These are phyloP conservation scores for Gossypium trilobum DNA, from an alignment of 441 rosid genomes.

Conservation along the genomic window DNA sequence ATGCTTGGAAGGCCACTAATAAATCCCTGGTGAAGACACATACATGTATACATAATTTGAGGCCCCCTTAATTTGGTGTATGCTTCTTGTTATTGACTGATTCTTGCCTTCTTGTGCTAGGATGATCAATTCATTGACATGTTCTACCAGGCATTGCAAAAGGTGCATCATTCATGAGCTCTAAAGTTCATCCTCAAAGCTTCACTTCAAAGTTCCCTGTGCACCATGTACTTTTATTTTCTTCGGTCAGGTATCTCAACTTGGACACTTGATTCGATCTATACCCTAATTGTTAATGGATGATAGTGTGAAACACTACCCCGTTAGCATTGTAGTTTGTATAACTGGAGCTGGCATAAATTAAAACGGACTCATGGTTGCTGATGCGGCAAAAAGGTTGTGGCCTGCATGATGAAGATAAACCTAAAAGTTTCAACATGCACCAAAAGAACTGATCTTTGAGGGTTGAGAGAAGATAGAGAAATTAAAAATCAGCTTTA, in stretches of 20 bases:
- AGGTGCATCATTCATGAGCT: slow-evolving; percentile 38
- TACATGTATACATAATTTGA: not conserved
- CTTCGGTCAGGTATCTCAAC: not conserved
- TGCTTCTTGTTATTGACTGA: not conserved
- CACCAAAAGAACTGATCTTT: not conserved
- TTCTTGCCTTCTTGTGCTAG: slow-evolving; percentile 25
- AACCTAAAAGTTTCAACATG: too few relatives aligned
- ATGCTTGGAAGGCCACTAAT: not conserved
- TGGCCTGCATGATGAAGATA: not conserved
- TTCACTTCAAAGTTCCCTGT: slow-evolving; percentile 2
- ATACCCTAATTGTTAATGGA: not conserved
- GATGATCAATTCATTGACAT: slow-evolving; percentile 57
- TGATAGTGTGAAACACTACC: not conserved
- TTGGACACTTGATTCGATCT: not conserved
- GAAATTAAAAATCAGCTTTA: not conserved
- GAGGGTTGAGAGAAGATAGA: not conserved
- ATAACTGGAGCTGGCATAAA: slow-evolving; percentile 5
- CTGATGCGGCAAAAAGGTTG: not conserved
- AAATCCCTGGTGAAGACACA: not conserved
- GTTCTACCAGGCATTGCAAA: slow-evolving; percentile 50
- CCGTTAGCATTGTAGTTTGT: not conserved
- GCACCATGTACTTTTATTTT: not conserved
- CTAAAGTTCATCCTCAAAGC: not conserved
- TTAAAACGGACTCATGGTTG: not conserved
- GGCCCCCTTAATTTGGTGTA: not conserved